Base-by-base conservation (phyloP, 371 early-diverging fungal species). In the Rhizoclosmatium hyalinum region DNA sequence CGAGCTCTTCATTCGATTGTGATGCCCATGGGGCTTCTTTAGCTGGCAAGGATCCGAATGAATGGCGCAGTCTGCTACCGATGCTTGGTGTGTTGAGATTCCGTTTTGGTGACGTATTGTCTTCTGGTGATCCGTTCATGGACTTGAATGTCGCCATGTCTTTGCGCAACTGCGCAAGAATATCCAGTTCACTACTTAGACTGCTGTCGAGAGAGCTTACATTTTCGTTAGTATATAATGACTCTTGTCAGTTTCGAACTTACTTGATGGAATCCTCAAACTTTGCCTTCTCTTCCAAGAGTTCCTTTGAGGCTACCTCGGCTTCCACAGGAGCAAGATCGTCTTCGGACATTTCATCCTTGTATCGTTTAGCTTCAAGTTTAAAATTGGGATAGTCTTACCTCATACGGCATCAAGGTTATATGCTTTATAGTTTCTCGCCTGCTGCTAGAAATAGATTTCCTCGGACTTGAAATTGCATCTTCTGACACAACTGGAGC, bases 101-200 rank as follows among this genome's bases (percentile, higher is more conserved):
- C 19, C 14, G 17, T 54, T 14, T 54, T 19, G 55, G 55, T 54
- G 14, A 14, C 1, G 55, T 54, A 54, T 54, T 54, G 1, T 14
- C 55, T 19, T 54, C 19, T 54, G 55, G 17, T 61, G 62, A n/a
- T 12, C 24, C 62, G 24, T 44, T 60, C 61, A 60, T 60, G 1
- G 41, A 17, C 17, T 43, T 55, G 14, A 70, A 58, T 32, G 56
- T 43, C 19, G 56, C 58, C 14, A 70, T 70, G 12, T 70, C 70
- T 19, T 58, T 55, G 8, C 70, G 56, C 32, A 70, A 24, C 24
- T 70, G 70, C 5, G 44, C 41, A 24, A 70, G 60, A 0, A 70
- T 17, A 39, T 70, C 70, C 70, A 58, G 19, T 70, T 70, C 70
- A 19, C 60, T 70, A 3, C 55, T 58, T 12, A 70, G 60, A 47